Conservation (phyloP, 2,329 filamentous ascomycete species). For the Tolypocladium guangdongense region DNA sequence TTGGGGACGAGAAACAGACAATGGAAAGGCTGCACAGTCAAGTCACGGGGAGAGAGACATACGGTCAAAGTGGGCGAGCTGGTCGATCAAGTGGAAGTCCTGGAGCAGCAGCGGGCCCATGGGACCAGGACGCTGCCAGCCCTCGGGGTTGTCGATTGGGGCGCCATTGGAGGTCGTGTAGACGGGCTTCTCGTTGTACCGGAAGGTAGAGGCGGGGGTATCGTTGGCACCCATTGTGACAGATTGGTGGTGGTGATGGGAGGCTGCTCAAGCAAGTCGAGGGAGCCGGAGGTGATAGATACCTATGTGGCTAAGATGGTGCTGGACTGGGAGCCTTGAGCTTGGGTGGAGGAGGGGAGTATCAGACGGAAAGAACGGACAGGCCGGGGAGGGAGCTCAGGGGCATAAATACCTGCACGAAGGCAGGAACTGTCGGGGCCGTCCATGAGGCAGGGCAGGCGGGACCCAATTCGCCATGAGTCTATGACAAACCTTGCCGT, state of each 20-base stretch:
- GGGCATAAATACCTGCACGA: background rate
- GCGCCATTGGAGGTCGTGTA: slow-evolving; percentile 51
- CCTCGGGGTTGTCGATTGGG: slow-evolving; percentile 39
- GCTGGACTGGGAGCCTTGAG: too few species aligned
- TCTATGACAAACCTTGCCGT: background rate
- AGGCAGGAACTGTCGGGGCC: background rate
- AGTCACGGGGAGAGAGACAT: background rate
- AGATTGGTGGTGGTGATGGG: background rate
- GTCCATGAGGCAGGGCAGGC: background rate
- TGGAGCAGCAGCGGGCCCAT: slow-evolving; percentile 52
- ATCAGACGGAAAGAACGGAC: background rate
- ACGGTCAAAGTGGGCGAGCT: slow-evolving; percentile 44
- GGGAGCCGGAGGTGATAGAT: too few species aligned
- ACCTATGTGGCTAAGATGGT: too few species aligned
- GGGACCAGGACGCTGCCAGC: slow-evolving; percentile 38
- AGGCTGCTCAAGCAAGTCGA: background rate
- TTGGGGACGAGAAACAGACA: background rate
- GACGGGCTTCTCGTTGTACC: slow-evolving; percentile 46
- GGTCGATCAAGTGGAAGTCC: slow-evolving; percentile 54
- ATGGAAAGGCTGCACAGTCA: background rate
- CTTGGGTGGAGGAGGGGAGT: background rate
- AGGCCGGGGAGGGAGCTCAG: background rate
- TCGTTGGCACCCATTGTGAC: slow-evolving; percentile 31
- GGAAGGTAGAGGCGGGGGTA: slow-evolving; percentile 32
- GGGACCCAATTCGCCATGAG: background rate